Percentiles rank a stretch among this genome's conserved stretches.
Conservation (phyloP, 1,139 yeast genomes). For the Keqinozyma sinolaborantium region DNA sequence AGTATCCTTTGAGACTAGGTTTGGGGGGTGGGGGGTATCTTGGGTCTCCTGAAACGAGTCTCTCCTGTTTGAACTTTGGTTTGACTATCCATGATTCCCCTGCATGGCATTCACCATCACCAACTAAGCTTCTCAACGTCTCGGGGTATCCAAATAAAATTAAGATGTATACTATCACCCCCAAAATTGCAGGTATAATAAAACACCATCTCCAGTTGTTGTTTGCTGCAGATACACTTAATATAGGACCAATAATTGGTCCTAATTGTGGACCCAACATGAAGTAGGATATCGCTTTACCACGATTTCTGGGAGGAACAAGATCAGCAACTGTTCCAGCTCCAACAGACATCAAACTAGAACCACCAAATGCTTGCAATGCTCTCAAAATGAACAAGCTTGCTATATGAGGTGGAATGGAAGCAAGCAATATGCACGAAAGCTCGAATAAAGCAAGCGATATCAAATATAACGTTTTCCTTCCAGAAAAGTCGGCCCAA, state of each 20-base stretch:
- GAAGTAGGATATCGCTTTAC: constrained; percentile 48
- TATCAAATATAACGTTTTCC: constrained; percentile 46
- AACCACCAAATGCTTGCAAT: constrained; percentile 54
- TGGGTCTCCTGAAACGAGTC: constrained; percentile 17
- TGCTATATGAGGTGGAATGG: constrained; percentile 44
- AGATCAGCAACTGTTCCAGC: constrained; percentile 57
- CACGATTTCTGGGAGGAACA: constrained; percentile 44
- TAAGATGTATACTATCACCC: constrained; percentile 32
- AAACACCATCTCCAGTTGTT: constrained; percentile 55
- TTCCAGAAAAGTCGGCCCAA: constrained; percentile 56
- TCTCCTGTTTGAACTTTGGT: constrained; percentile 26
- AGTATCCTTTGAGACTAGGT: constrained; percentile 37
- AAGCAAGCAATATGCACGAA: constrained; percentile 46
- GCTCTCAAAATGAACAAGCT: constrained; percentile 42
- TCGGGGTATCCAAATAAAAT: constrained; percentile 49
- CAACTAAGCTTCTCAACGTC: constrained; percentile 53
- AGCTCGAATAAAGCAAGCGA: constrained; percentile 43
- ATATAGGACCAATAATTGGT: constrained; percentile 53
- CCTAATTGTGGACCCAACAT: constrained; percentile 63
- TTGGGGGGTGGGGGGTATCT: constrained; percentile 47
- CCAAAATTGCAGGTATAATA: constrained; percentile 48
- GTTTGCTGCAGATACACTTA: constrained; percentile 35
- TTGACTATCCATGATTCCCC: constrained; percentile 18
- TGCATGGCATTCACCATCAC: constrained; percentile 38
- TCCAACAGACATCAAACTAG: constrained; percentile 52